Evolutionary conservation across 805 yeast species (phyloP).

Genomic region (Schizosaccharomyces lindneri): DNA sequence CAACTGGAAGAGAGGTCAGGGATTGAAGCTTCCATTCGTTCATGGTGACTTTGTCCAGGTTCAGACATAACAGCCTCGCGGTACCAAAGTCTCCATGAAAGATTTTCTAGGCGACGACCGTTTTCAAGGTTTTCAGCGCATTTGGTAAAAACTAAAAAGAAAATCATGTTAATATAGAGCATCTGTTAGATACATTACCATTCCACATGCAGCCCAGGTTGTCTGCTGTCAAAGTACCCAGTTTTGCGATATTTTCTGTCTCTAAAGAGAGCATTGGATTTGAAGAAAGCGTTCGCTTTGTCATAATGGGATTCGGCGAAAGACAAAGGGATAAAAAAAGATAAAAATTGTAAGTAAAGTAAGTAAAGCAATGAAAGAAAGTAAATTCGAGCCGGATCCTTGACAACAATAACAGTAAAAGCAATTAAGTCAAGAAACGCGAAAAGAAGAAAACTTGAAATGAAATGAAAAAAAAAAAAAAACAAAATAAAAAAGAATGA

Average conservation of each 20-base stretch:
- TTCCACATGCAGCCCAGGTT: slow-evolving; percentile 13
- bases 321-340: neutral
- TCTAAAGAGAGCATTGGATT: slow-evolving; percentile 9
- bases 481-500: no score
- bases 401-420: no score
- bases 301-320: neutral
- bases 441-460: no score
- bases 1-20: neutral
- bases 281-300: neutral
- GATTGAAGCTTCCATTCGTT: neutral
- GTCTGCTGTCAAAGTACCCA: slow-evolving; percentile 12
- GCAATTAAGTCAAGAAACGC: no score
- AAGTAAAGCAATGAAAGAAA: neutral
- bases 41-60: neutral
- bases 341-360: neutral
- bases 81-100: slow-evolving; percentile 18
- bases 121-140: slow-evolving; percentile 16
- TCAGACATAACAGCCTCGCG: slow-evolving; percentile 8
- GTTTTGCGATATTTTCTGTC: slow-evolving; percentile 6
- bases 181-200: slow-evolving; percentile 2
- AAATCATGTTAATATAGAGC: neutral
- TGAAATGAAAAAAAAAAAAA: no score
- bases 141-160: slow-evolving; percentile 12
- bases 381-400: no score
- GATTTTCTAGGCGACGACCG: slow-evolving; percentile 17